Conservation (phyloP, 352 stramenopile genomes). For the Phytophthora vignae region DNA sequence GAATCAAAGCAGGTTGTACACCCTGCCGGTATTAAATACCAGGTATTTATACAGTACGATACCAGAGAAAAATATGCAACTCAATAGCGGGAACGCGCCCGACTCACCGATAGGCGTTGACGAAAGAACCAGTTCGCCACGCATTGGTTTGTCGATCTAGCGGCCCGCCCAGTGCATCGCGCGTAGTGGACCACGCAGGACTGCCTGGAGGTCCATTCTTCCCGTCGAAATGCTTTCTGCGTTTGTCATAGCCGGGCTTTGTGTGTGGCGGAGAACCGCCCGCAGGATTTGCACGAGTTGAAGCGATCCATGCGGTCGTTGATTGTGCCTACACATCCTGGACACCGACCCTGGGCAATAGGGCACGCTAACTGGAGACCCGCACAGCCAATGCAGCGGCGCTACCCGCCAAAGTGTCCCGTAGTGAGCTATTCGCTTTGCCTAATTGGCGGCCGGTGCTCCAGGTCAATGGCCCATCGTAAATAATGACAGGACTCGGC, state of each 20-base stretch:
- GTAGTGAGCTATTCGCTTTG: background rate
- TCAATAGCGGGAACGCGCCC: background rate
- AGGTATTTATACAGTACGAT: too few species aligned
- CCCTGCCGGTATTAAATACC: too few species aligned
- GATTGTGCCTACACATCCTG: background rate
- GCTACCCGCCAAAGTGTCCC: background rate
- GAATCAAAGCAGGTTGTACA: too few species aligned
- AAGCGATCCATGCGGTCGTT: background rate
- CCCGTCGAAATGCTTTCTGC: background rate
- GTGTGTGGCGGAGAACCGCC: background rate
- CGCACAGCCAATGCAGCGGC: background rate
- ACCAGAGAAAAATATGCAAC: too few species aligned
- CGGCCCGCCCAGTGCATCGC: background rate
- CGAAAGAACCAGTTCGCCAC: background rate
- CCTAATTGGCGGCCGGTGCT: background rate
- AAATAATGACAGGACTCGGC: background rate
- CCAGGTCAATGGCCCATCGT: background rate
- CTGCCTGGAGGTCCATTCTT: background rate
- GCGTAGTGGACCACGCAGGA: background rate
- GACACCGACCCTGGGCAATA: background rate
- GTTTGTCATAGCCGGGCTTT: background rate
- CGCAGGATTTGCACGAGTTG: background rate
- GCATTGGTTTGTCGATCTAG: background rate
- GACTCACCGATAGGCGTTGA: background rate
- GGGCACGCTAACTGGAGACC: background rate